Conservation (phyloP, 2,329 filamentous ascomycete genomes). For the Ophiostoma novo-ulmi region DNA sequence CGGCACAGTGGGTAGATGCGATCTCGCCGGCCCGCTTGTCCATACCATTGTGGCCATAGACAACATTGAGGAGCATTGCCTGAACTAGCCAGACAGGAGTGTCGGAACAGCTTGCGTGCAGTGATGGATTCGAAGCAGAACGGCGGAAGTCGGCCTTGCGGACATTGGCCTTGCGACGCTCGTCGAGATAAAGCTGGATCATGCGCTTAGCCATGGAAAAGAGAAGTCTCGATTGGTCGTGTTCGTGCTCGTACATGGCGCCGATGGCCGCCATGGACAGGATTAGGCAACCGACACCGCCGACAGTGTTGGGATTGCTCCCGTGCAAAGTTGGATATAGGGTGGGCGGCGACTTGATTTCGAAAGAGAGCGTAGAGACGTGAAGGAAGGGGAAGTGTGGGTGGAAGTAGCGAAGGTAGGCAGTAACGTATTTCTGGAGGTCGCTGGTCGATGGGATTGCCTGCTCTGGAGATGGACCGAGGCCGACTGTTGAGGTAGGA, state of each 20-base stretch:
- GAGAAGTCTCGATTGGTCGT: conserved; percentile 70
- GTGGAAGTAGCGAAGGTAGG: conserved; percentile 89
- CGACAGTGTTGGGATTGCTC: conserved; percentile 43
- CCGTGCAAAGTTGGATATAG: conserved; percentile 58
- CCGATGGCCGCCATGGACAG: conserved; percentile 77
- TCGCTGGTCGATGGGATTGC: conserved; percentile 73
- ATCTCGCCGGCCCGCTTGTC: conserved; percentile 89
- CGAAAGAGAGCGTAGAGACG: conserved; percentile 85
- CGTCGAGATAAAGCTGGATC: conserved; percentile 89
- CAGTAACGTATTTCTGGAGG: conserved; percentile 81
- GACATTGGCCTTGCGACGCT: conserved; percentile 80
- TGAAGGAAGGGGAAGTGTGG: conserved; percentile 94
- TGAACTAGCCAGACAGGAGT: conserved; percentile 94
- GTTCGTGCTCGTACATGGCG: conserved; percentile 77
- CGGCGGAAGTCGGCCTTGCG: conserved; percentile 56
- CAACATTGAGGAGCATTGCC: conserved; percentile 91
- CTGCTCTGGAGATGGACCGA: conserved; percentile 51
- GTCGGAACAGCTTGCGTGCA: conserved; percentile 57
- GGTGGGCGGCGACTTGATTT: conserved; percentile 49
- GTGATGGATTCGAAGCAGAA: conserved; percentile 36
- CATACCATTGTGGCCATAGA: conserved; percentile 91
- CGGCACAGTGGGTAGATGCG: conserved; percentile 85
- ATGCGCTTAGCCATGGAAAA: conserved; percentile 94
- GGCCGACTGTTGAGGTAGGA: conserved; percentile 44
- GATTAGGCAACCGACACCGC: conserved; percentile 79